These are phyloP conservation scores for Isatis tinctoria DNA, from an alignment of 345 rosid species.

Conservation along the genomic window DNA sequence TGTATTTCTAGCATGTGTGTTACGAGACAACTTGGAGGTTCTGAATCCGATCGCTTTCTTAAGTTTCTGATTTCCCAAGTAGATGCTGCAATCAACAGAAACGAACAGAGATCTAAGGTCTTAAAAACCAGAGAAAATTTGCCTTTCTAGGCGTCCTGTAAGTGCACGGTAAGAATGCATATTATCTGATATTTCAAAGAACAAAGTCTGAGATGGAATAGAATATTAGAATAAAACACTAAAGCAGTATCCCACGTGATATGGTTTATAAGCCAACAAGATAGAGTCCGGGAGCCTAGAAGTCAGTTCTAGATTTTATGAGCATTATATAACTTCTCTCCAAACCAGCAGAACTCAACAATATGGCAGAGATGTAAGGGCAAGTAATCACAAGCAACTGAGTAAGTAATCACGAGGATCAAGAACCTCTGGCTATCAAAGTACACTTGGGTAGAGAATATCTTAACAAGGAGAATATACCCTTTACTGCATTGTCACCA, in stretches of 20 bases:
- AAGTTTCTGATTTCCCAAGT: slow-evolving; percentile 87
- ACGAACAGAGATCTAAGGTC: slow-evolving; percentile 8
- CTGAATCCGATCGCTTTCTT: slow-evolving; percentile 55
- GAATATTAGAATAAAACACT: slow-evolving; percentile 6
- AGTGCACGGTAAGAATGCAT: slow-evolving; percentile 2
- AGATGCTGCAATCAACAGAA: slow-evolving; percentile 57
- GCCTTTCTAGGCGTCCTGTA: not conserved
- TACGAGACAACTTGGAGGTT: slow-evolving; percentile 59
- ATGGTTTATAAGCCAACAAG: slow-evolving; percentile 7
- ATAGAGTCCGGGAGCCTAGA: not conserved
- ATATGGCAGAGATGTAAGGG: not conserved
- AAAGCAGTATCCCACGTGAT: not conserved
- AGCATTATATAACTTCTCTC: not conserved
- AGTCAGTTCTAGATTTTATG: slow-evolving; percentile 5
- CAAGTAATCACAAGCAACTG: not conserved
- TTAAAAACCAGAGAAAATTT: not conserved
- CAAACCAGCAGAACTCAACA: slow-evolving; percentile 1
- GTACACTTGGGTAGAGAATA: not conserved
- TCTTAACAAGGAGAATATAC: not conserved
- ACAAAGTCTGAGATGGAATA: slow-evolving; percentile 1
- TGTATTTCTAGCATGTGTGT: slow-evolving; percentile 84
- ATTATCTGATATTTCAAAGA: slow-evolving; percentile 5
- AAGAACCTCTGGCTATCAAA: slow-evolving; percentile 13
- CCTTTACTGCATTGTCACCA: slow-evolving; percentile 5
- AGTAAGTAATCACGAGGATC: not conserved